Evolutionary conservation across 495 filamentous ascomycete genomes (phyloP).

Genomic region (Hypoxylon crocopeplum): DNA sequence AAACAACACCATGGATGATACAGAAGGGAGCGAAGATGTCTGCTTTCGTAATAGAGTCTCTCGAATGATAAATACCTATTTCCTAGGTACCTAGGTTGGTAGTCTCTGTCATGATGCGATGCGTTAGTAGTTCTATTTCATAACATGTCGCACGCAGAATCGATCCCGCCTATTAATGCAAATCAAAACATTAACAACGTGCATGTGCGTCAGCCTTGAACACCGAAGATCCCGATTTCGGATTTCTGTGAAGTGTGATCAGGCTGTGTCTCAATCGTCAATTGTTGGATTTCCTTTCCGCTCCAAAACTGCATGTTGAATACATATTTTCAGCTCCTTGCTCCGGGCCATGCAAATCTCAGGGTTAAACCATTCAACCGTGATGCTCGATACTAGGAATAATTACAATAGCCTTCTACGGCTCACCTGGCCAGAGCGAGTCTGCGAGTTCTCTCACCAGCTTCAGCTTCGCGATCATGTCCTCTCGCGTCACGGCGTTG

Average conservation of each 20-base stretch:
- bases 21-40: too few species aligned
- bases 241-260: slow-evolving; percentile 2
- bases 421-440: slow-evolving; percentile 68
- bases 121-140: too few species aligned
- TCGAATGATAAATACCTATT: too few species aligned
- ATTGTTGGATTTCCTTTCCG: background rate
- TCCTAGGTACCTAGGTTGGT: too few species aligned
- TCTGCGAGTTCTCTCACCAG: slow-evolving; percentile 68
- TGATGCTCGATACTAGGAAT: background rate
- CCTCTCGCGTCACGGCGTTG: slow-evolving; percentile 62
- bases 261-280: slow-evolving; percentile 2
- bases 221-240: background rate
- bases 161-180: slow-evolving; percentile 3
- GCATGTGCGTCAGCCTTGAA: background rate
- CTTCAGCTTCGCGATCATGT: slow-evolving; percentile 70
- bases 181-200: background rate
- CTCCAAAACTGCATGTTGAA: slow-evolving; percentile 35
- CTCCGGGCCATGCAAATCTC: too few species aligned
- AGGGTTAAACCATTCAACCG: too few species aligned
- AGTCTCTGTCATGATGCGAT: too few species aligned
- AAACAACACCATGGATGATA: too few species aligned
- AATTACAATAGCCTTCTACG: slow-evolving; percentile 31
- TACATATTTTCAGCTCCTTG: slow-evolving; percentile 21
- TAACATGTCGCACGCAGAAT: slow-evolving; percentile 3
- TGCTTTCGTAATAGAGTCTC: too few species aligned